Evolutionary conservation across 805 yeast genomes (phyloP).

Genomic region (Millerozyma acaciae): DNA sequence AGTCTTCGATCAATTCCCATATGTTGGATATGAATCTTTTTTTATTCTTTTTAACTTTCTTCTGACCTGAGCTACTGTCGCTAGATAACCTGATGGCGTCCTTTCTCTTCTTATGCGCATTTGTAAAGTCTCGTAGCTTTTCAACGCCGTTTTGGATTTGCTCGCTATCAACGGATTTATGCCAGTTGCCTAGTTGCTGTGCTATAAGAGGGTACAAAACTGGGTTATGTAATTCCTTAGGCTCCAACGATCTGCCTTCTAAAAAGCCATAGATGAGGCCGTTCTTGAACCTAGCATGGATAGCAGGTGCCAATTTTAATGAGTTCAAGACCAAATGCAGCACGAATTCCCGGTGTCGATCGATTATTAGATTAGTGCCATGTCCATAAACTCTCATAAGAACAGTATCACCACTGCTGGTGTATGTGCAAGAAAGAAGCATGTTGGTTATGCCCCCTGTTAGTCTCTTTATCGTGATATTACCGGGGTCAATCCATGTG

Average conservation of each 20-base stretch:
- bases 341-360: slow-evolving; percentile 69
- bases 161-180: slow-evolving; percentile 42
- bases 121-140: slow-evolving; percentile 30
- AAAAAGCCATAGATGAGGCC: slow-evolving; percentile 71
- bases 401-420: slow-evolving; percentile 31
- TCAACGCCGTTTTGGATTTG: slow-evolving; percentile 46
- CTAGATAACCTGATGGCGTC: slow-evolving; percentile 13
- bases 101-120: slow-evolving; percentile 12
- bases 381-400: slow-evolving; percentile 71
- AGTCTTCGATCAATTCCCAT: slow-evolving; percentile 58
- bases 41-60: slow-evolving; percentile 14
- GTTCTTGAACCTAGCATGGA: slow-evolving; percentile 64
- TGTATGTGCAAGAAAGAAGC: slow-evolving; percentile 46
- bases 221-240: slow-evolving; percentile 48
- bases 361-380: slow-evolving; percentile 69
- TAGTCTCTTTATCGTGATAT: slow-evolving; percentile 39
- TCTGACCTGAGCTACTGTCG: not conserved
- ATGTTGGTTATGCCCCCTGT: slow-evolving; percentile 66
- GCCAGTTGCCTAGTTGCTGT: slow-evolving; percentile 69
- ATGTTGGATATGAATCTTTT: slow-evolving; percentile 39
- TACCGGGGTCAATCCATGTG: slow-evolving; percentile 28
- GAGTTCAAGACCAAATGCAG: slow-evolving; percentile 62
- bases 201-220: slow-evolving; percentile 56
- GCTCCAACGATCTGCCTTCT: slow-evolving; percentile 58
- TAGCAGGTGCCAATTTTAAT: slow-evolving; percentile 61